Base-by-base conservation (phyloP, 148 eudicot species). In the Dianthus caryophyllus region DNA sequence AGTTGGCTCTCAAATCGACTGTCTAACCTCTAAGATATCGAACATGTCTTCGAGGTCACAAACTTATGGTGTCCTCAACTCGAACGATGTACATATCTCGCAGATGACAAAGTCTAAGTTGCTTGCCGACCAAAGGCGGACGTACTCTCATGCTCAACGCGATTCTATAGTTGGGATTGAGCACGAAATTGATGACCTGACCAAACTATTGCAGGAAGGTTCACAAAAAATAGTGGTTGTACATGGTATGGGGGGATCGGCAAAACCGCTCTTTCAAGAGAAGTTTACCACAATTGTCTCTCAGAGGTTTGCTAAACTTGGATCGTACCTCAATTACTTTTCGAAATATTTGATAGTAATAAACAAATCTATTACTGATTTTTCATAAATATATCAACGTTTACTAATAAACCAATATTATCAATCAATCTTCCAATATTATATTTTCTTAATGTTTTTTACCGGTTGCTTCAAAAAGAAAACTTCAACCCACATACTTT, bases 171-270 rank as follows among this genome's bases (percentile, higher is more conserved):
- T 71, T n/a, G 74, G 74, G 1, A 30, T 50, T 12, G 74, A 61
- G 2, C 16, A 29, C 6, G 12, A 22, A 1, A 14, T 38, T 8
- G 14, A 7, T 9, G 9, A 18, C 0, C 7, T 49, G 21, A 49
- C 18, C 21, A n/a, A 1, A 14, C 21, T 17, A 17, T 49, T 49
- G 18, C 53, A 49, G 17, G 22, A 49, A 17, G 53, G 18, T 20
- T 15, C 50, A 12, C 36, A 16, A 0, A 30, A 8, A 11, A 15
- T 70, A 21, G 70, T 75, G 51, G 48, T 50, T 10, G 59, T 70
- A 33, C 44, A 52, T 56, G 78, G 78, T 13, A 69, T 70, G 74
- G 74, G 74, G 74, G 70, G 9, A 52, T 75, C 1, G 78, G 74
- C 9, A 70, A 75, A 41, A 75, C 74, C 13, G 64, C 78, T 56